Evolutionary conservation across 371 early-diverging fungal species (phyloP).

Genomic region (Rhizopus stolonifer): DNA sequence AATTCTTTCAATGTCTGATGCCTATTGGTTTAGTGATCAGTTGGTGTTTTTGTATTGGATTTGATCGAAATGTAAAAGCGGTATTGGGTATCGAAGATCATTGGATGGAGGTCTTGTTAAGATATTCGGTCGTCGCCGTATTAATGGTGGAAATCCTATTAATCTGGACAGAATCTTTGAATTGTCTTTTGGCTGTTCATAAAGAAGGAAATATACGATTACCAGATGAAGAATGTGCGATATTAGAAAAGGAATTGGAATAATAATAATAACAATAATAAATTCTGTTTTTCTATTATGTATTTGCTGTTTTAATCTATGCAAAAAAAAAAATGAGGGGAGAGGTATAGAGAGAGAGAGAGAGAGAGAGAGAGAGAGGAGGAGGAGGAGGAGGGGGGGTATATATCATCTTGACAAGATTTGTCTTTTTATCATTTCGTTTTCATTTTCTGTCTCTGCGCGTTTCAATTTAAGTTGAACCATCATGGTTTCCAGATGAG

Average conservation of each 20-base stretch:
- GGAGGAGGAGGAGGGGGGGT: too few relatives aligned
- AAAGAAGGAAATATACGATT: background rate
- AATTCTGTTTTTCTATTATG: too few relatives aligned
- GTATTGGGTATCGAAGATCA: slow-evolving; percentile 3
- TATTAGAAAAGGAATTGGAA: background rate
- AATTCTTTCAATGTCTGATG: slow-evolving; percentile 37
- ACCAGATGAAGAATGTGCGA: background rate
- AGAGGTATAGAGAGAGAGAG: too few relatives aligned
- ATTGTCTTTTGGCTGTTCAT: background rate
- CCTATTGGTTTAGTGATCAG: slow-evolving; percentile 44
- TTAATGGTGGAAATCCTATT: slow-evolving; percentile 7
- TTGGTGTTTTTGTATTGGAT: slow-evolving; percentile 41
- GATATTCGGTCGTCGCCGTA: slow-evolving; percentile 3
- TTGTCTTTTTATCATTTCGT: slow-evolving; percentile 40
- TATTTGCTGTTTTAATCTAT: too few relatives aligned
- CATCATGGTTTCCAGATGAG: slow-evolving; percentile 45
- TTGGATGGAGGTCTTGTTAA: background rate
- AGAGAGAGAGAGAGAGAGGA: too few relatives aligned
- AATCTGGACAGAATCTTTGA: background rate
- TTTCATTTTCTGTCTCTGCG: slow-evolving; percentile 70
- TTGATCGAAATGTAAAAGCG: slow-evolving; percentile 22
- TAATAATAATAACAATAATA: background rate
- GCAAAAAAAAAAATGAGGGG: too few relatives aligned
- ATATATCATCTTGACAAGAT: slow-evolving; percentile 42
- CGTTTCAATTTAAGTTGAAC: slow-evolving; percentile 62